phyloP scores from a whole-genome alignment of 768 basidiomycete genomes.

The Boletus rubescentipes region DNA sequence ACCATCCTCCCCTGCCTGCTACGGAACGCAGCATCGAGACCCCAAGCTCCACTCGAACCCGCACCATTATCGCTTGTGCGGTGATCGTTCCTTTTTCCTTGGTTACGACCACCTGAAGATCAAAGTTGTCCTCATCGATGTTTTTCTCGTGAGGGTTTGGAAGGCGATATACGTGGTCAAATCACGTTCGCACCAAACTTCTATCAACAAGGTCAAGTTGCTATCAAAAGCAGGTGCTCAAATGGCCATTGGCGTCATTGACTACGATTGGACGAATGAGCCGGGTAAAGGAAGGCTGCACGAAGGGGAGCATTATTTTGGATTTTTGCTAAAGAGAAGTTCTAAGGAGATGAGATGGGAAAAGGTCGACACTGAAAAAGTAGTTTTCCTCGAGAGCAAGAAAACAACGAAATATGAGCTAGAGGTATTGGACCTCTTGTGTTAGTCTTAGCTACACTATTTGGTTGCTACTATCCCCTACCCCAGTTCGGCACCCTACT shows the following conservation, averaged over 20 bases:
- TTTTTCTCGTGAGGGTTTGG: not conserved
- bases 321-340: not conserved
- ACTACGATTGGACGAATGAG: not conserved
- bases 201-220: not conserved
- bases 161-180: not conserved
- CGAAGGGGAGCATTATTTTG: not conserved
- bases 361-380: conserved; percentile 2
- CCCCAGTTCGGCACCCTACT: too few relatives aligned
- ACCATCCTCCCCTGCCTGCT: conserved; percentile 7
- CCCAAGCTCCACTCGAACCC: not conserved
- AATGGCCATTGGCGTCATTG: not conserved
- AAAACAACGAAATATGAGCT: not conserved
- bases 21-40: not conserved
- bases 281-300: not conserved
- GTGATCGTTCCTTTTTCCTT: conserved; percentile 1
- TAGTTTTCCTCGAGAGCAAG: not conserved
- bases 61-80: conserved; percentile 1
- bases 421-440: not conserved
- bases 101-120: conserved; percentile 6
- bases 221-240: not conserved
- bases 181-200: not conserved
- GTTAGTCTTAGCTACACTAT: not conserved
- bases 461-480: too few relatives aligned
- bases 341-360: not conserved
- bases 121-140: not conserved